phyloP scores from a whole-genome alignment of 1,284 basidiomycete genomes.

The Sphagnurus paluster region DNA sequence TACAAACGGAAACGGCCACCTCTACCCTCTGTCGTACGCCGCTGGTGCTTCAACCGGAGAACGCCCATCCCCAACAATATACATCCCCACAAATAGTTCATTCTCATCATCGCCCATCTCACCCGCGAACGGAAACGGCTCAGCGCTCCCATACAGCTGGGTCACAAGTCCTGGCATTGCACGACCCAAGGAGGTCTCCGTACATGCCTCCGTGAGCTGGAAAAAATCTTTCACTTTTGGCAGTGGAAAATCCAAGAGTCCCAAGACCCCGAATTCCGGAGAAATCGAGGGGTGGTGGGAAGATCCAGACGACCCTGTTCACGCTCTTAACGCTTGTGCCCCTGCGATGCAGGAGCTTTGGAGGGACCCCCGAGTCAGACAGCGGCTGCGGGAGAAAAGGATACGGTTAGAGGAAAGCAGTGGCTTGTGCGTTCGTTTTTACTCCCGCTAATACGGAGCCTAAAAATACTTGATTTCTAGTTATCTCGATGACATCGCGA shows the following conservation, averaged over 20 bases:
- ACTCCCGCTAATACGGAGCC: slow-evolving; percentile 10
- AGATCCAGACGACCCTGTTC: slow-evolving; percentile 77
- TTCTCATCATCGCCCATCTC: slow-evolving; percentile 37
- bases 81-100: slow-evolving; percentile 42
- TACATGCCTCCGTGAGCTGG: slow-evolving; percentile 70
- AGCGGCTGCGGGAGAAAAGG: slow-evolving; percentile 59
- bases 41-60: slow-evolving; percentile 15
- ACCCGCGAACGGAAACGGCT: slow-evolving; percentile 16
- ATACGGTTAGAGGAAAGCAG: slow-evolving; percentile 76
- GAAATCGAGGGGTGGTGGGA: slow-evolving; percentile 83
- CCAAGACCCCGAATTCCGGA: slow-evolving; percentile 63
- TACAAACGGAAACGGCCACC: slow-evolving; percentile 28
- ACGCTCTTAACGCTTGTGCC: slow-evolving; percentile 61
- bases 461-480: slow-evolving; percentile 35
- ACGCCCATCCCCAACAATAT: slow-evolving; percentile 49
- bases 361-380: slow-evolving; percentile 62
- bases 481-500: slow-evolving; percentile 75
- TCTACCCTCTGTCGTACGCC: slow-evolving; percentile 18
- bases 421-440: slow-evolving; percentile 63
- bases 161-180: no score
- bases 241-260: slow-evolving; percentile 56
- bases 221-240: slow-evolving; percentile 64
- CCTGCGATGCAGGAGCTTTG: slow-evolving; percentile 70
- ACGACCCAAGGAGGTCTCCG: slow-evolving; percentile 59
- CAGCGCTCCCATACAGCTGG: no score